Base-by-base conservation (phyloP, 495 filamentous ascomycete species). In the Apodospora peruviana region DNA sequence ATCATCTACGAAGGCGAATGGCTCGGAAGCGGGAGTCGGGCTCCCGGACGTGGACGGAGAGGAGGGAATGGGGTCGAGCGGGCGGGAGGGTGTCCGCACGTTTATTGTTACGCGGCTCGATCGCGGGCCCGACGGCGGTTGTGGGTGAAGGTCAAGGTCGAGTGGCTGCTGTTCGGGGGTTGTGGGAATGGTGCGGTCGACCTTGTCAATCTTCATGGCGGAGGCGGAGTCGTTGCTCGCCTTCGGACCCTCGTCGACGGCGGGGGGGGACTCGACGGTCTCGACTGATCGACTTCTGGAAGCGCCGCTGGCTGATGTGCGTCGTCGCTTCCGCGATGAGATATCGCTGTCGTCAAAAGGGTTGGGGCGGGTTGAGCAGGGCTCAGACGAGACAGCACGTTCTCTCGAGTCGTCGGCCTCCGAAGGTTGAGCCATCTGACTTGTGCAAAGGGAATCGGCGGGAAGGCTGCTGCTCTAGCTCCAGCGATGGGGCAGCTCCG, bases 311-410 rank as follows among this genome's bases (percentile, higher is more conserved):
- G 62, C 62, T 29, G 67, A 75, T 27, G 67, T 74, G 47, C 71
- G 67, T 43, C 73, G 74, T 10, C 77, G 74, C 59, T 81, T 81
- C 42, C 75, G 63, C 42, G 76, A 71, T n/a, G 69, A 64, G 41
- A 66, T 47, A 40, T 76, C 73, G 58, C 65, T 63, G 63, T 74
- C 71, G 66, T 76, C 73, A 58, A 79, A 81, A 25, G 76, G 77
- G 47, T 80, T 79, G 34, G 72, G 70, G 46, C 76, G 73, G 56
- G 72, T 73, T 58, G 77, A 78, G 70, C 75, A 72, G 65, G 75
- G 74, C 71, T 81, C 77, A 58, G 75, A 79, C 56, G 77, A 80
- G 64, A 70, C 65, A 52, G 75, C 74, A 68, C 75, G 75, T 69
- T 78, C 74, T 73, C 66, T 71, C 62, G 69, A 64, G 60, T 74